These are phyloP conservation scores for Magnolia sinica DNA, from an alignment of 164 flowering plant genomes.

Conservation along the genomic window DNA sequence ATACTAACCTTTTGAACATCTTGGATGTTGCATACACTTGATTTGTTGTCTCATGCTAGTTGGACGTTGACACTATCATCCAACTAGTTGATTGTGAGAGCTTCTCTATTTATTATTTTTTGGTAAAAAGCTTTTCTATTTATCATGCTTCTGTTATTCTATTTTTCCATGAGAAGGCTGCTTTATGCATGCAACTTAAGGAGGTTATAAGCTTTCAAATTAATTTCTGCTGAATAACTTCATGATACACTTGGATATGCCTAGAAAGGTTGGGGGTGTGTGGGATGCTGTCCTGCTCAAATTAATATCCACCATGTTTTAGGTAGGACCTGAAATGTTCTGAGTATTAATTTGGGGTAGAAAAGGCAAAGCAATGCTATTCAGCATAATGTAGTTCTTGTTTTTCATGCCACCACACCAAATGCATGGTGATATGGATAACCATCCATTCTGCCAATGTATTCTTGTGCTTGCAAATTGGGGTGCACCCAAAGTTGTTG, in stretches of 20 bases:
- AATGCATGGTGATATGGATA: neutral
- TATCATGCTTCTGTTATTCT: neutral
- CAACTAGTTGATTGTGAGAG: too few species aligned
- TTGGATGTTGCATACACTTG: too few species aligned
- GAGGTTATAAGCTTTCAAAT: neutral
- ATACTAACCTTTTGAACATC: too few species aligned
- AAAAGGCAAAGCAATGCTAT: neutral
- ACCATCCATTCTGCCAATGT: neutral
- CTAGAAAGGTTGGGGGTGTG: too few species aligned
- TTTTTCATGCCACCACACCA: neutral
- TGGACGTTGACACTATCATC: too few species aligned
- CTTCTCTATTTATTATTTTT: too few species aligned
- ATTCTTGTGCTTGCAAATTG: neutral
- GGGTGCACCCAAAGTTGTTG: neutral
- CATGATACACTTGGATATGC: too few species aligned
- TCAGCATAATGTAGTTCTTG: neutral
- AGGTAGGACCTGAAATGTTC: too few species aligned
- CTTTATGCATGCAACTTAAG: neutral
- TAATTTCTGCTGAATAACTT: neutral
- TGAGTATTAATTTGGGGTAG: neutral
- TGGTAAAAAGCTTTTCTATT: neutral
- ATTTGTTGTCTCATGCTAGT: too few species aligned
- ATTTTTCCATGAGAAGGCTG: neutral
- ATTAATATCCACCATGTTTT: too few species aligned
- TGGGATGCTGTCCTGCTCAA: too few species aligned